phyloP scores from a whole-genome alignment of 1,284 basidiomycete species.

The Heliocybe sulcata region DNA sequence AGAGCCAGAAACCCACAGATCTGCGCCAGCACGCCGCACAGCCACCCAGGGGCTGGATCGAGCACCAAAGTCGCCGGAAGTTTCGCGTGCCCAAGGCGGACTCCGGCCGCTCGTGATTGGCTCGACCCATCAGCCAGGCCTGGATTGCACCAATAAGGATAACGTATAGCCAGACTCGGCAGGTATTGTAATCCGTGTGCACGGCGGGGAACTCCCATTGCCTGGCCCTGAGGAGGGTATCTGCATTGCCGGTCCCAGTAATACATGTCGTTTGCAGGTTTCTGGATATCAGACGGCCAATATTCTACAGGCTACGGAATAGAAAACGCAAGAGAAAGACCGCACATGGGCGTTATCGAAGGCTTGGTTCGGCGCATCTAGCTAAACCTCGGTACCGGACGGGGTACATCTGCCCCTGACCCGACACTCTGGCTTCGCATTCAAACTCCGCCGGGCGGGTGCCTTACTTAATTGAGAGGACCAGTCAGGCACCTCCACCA shows the following conservation, averaged over 20 bases:
- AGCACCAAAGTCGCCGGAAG: background rate
- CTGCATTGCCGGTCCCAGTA: background rate
- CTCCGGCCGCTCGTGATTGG: background rate
- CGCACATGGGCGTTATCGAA: background rate
- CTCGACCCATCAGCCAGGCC: background rate
- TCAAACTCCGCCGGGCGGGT: constrained; percentile 1
- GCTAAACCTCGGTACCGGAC: constrained; percentile 1
- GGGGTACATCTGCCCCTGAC: constrained; percentile 1
- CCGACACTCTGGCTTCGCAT: background rate
- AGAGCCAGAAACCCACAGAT: background rate
- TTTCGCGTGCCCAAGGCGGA: background rate
- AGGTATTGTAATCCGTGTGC: background rate
- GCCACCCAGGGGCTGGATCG: background rate
- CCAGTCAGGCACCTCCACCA: background rate
- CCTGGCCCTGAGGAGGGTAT: too few relatives aligned
- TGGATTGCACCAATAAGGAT: background rate
- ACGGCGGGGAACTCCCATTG: too few relatives aligned
- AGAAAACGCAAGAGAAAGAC: background rate
- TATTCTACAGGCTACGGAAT: background rate
- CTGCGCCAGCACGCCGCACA: background rate
- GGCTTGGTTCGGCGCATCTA: background rate
- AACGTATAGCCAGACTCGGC: background rate
- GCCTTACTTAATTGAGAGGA: constrained; percentile 2
- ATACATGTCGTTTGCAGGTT: too few relatives aligned
- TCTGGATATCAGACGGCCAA: background rate